These are phyloP conservation scores for Drosera capensis DNA, from an alignment of 148 eudicot species.

Conservation along the genomic window DNA sequence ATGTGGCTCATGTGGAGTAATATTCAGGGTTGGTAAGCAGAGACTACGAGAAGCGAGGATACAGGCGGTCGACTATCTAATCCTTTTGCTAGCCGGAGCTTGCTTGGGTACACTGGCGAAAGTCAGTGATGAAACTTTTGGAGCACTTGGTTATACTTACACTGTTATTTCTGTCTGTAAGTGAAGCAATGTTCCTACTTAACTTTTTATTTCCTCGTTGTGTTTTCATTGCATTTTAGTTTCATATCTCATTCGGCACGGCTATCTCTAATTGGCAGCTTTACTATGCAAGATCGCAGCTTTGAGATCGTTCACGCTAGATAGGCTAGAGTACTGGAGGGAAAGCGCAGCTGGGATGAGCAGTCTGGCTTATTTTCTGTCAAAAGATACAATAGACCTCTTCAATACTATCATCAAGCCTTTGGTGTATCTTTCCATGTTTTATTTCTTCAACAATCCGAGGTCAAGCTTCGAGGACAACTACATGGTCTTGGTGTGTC, in stretches of 20 bases:
- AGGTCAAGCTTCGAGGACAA: conserved; percentile 67
- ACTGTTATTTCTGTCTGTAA: conserved; percentile 90
- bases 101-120: conserved; percentile 82
- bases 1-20: background rate
- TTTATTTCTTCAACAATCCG: conserved; percentile 86
- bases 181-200: conserved; percentile 20
- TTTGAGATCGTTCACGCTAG: conserved; percentile 72
- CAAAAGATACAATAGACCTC: conserved; percentile 82
- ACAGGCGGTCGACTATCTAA: conserved; percentile 82
- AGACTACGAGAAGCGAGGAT: conserved; percentile 70
- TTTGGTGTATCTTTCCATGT: conserved; percentile 80
- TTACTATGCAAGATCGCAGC: conserved; percentile 75
- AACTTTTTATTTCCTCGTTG: background rate
- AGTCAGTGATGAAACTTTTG: conserved; percentile 68
- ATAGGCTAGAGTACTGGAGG: conserved; percentile 76
- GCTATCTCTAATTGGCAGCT: conserved; percentile 31
- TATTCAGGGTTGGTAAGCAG: conserved; percentile 74
- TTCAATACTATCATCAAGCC: conserved; percentile 70
- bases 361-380: conserved; percentile 66
- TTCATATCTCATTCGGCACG: background rate
- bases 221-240: background rate
- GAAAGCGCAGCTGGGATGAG: conserved; percentile 86
- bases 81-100: conserved; percentile 85
- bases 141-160: conserved; percentile 69
- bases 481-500: conserved; percentile 56